These are phyloP conservation scores for Malassezia pachydermatis DNA, from an alignment of 1,284 basidiomycete species.

Conservation along the genomic window DNA sequence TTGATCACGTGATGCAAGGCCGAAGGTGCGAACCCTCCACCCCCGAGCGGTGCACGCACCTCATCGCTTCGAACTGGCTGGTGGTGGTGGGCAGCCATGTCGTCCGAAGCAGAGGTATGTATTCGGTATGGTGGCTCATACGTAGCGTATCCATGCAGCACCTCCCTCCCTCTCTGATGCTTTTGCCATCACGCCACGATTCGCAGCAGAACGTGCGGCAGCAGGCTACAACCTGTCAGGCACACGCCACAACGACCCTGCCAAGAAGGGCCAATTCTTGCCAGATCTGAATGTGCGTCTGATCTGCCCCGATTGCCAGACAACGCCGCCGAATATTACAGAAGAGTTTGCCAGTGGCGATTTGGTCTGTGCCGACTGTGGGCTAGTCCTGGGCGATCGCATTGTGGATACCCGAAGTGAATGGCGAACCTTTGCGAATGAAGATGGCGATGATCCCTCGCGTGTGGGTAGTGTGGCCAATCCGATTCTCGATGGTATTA, in stretches of 20 bases:
- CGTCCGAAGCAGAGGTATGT: neutral
- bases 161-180: conserved; percentile 27
- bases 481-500: conserved; percentile 76
- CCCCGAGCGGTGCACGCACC: no score
- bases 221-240: neutral
- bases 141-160: neutral
- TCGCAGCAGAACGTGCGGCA: conserved; percentile 32
- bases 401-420: conserved; percentile 96
- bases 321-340: conserved; percentile 81
- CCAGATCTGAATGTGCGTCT: conserved; percentile 42
- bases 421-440: conserved; percentile 97
- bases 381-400: conserved; percentile 84
- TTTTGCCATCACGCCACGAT: conserved; percentile 37
- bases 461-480: conserved; percentile 96
- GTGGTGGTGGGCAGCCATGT: neutral
- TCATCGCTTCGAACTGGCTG: neutral
- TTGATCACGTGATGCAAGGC: no score
- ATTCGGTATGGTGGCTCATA: neutral
- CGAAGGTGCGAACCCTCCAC: no score
- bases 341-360: conserved; percentile 97
- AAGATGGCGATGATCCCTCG: conserved; percentile 90
- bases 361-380: conserved; percentile 91
- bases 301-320: conserved; percentile 78
- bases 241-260: neutral
- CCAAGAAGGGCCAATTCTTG: conserved; percentile 27